phyloP scores from a whole-genome alignment of 2,329 filamentous ascomycete genomes.

The Ophiostoma ips region DNA sequence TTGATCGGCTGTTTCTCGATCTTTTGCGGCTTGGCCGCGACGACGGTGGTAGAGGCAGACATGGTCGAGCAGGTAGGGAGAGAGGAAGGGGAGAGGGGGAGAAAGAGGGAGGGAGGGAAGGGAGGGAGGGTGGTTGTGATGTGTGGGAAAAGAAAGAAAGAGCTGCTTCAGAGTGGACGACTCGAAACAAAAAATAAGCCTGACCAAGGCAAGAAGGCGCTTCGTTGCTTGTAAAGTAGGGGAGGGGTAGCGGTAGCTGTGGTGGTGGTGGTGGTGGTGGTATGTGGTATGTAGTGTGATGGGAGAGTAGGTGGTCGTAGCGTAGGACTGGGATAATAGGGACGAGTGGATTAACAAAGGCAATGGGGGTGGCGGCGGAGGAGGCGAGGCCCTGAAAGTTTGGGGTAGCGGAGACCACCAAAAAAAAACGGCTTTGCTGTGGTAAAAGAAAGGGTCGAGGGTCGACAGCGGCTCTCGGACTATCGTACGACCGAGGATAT shows the following conservation, averaged over 20 bases:
- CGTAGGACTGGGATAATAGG: slow-evolving; percentile 11
- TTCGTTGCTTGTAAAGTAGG: slow-evolving; percentile 51
- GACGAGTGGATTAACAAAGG: not conserved
- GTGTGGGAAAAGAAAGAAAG: not conserved
- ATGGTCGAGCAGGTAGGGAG: slow-evolving; percentile 27
- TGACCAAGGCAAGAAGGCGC: slow-evolving; percentile 96
- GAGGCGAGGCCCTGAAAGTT: slow-evolving; percentile 2
- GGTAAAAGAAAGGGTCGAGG: not conserved
- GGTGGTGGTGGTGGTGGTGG: slow-evolving; percentile 1
- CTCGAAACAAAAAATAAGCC: slow-evolving; percentile 41
- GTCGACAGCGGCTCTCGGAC: slow-evolving; percentile 7
- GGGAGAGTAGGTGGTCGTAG: slow-evolving; percentile 8
- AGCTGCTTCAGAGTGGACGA: slow-evolving; percentile 6
- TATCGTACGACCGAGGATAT: slow-evolving; percentile 10
- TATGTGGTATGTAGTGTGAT: not conserved
- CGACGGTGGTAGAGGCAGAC: slow-evolving; percentile 42
- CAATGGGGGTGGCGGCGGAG: slow-evolving; percentile 3
- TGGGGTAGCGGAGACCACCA: slow-evolving; percentile 6
- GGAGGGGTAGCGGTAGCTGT: not conserved
- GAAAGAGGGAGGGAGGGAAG: no score
- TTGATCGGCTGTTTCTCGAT: slow-evolving; percentile 99
- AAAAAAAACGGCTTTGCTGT: not conserved
- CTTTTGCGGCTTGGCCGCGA: slow-evolving; percentile 32
- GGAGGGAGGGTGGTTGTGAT: not conserved
- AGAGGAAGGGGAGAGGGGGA: no score